Base-by-base conservation (phyloP, 202 grass and related monocot species). In the Panicum virgatum region DNA sequence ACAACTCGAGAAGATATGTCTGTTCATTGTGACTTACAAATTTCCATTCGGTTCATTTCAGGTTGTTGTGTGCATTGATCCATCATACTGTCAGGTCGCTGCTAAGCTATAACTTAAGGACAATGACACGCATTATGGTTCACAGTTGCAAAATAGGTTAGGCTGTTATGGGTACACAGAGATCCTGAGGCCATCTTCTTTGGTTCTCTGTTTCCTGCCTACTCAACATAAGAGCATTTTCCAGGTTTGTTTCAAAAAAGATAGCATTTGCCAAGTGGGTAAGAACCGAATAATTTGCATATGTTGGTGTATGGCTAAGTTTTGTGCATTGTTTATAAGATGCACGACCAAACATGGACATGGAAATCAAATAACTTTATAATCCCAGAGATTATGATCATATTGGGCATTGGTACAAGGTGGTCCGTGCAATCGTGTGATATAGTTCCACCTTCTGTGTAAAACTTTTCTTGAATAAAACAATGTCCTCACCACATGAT, bases 41-140 rank as follows among this genome's bases (percentile, higher is more conserved):
- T 57, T 68, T 57, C 66, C 18, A 3, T 53, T 26, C 1, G 37
- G 47, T n/a, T 30, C 64, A 14, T 30, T 56, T 30, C 78, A 80
- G 78, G 78, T 80, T 4, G 37, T 80, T 44, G 78, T 80, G 50
- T 80, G 78, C 25, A 80, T 80, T 27, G 78, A 80, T 44, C 78
- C 78, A 44, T 43, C 63, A 4, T 80, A 69, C 22, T 8, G 64
- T 57, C 78, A 42, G 63, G 20, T 27, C 0, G 6, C 54, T 69
- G 15, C 78, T 1, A 80, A 80, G 25, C 11, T 80, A 54, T 80
- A 58, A 30, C 18, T 5, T 56, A 40, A n/a, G 47, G 22, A 56
- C 63, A 68, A 37, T 63, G 7, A 22, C 6, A 5, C 6, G 16
- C 14, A 47, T 50, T 32, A n/a, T 64, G 59, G 19, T 51, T 16